Evolutionary conservation across 164 flowering plant genomes (phyloP).

Genomic region (Macadamia tetraphylla): DNA sequence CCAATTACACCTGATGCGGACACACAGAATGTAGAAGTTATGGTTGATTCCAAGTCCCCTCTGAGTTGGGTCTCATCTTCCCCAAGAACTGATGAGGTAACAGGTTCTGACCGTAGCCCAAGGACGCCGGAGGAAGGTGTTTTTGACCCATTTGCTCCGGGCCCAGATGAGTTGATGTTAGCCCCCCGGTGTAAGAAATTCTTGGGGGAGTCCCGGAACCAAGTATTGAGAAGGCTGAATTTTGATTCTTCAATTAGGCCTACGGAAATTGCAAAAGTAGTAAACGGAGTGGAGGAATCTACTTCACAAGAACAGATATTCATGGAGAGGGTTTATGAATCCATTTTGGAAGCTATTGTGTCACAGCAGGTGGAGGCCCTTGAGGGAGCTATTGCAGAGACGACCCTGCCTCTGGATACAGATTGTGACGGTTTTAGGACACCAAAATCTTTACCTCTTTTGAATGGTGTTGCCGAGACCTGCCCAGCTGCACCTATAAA

Average conservation of each 20-base stretch:
- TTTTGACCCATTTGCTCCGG: constrained; percentile 77
- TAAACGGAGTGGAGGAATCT: constrained; percentile 8
- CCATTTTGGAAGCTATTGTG: constrained; percentile 42
- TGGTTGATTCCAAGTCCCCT: constrained; percentile 25
- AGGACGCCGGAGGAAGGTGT: constrained; percentile 46
- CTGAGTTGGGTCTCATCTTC: constrained; percentile 21
- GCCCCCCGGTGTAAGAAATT: constrained; percentile 49
- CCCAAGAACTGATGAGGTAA: background rate
- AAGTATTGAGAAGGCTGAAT: constrained; percentile 31
- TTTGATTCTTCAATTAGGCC: constrained; percentile 21
- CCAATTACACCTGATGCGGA: constrained; percentile 39
- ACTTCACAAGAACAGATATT: constrained; percentile 36
- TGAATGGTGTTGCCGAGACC: constrained; percentile 45
- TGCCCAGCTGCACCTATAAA: constrained; percentile 71
- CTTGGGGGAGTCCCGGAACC: constrained; percentile 16
- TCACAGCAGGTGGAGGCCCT: constrained; percentile 18
- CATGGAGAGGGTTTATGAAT: constrained; percentile 36
- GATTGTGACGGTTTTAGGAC: constrained; percentile 30
- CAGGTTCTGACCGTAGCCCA: constrained; percentile 23
- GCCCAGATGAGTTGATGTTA: constrained; percentile 41
- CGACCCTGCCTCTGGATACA: background rate
- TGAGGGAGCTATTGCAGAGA: constrained; percentile 26
- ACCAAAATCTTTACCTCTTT: constrained; percentile 24
- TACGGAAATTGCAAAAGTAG: background rate
- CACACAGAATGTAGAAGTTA: constrained; percentile 28